Percentiles rank a stretch among this genome's conserved stretches.
phyloP scores from a whole-genome alignment of 163 green algal species.

The Scenedesmus sp. region DNA sequence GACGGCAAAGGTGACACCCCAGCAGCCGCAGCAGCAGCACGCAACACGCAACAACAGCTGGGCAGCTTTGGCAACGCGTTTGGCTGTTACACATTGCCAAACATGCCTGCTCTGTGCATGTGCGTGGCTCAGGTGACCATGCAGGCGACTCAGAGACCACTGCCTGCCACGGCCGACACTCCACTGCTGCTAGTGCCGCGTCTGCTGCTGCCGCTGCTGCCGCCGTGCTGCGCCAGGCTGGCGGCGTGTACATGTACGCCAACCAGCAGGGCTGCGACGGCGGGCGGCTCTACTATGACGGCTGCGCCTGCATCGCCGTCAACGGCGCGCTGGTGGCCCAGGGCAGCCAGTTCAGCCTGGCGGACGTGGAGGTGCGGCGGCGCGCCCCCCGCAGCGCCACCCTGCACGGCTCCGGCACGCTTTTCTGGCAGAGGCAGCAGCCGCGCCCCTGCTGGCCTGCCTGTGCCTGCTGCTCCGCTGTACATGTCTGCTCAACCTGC shows the following conservation, averaged over 20 bases:
- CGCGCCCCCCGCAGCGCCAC: not conserved
- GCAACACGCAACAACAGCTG: not conserved
- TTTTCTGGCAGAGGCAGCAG: no score
- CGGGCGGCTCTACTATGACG: constrained; percentile 97
- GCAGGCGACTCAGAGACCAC: not conserved
- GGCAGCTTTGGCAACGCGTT: not conserved
- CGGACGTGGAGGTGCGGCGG: constrained; percentile 89
- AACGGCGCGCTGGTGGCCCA: constrained; percentile 95
- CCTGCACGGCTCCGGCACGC: not conserved
- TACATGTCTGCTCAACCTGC: no score
- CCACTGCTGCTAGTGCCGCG: not conserved
- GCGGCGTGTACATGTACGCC: constrained; percentile 98
- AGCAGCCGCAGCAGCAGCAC: no score
- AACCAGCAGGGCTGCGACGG: constrained; percentile 99
- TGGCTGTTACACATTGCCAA: not conserved
- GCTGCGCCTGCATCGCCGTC: constrained; percentile 91
- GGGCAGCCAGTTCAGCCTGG: constrained; percentile 80
- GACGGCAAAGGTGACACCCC: constrained; percentile 79
- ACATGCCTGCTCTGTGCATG: not conserved
- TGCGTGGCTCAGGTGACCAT: not conserved
- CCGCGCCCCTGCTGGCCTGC: not conserved
- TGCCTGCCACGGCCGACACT: not conserved
- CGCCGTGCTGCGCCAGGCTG: constrained; percentile 75
- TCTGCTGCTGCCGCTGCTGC: not conserved
- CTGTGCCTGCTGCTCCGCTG: not conserved